Base-by-base conservation (phyloP, 371 early-diverging fungal genomes). In the Mucor lusitanicus region DNA sequence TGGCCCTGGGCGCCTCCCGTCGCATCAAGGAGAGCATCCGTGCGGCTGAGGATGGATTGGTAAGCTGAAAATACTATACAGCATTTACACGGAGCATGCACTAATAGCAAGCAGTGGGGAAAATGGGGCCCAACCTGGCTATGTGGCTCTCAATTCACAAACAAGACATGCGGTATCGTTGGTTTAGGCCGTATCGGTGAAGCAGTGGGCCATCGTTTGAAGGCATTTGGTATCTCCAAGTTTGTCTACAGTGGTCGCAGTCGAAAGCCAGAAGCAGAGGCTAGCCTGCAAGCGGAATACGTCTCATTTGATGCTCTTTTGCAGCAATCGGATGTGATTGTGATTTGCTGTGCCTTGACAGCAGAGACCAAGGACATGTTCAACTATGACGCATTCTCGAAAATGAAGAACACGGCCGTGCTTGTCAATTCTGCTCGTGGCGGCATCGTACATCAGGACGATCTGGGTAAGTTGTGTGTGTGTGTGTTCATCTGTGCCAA, bases 341-440 rank as follows among this genome's bases (percentile, higher is more conserved):
- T 88, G 67, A 84, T 92, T 1, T 87, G 92, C 69, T 92, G 93
- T 74, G 88, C 92, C 7, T 69, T 95, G 68, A 94, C 80, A 17
- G 74, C 78, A 13, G 78, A 86, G 44, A 95, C 97, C 1, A 70
- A 78, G 39, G 85, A 90, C n/a, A 72, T 95, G 84, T 89, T 96
- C 50, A 74, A 90, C 59, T 79, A 84, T 54, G 74, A 68, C 0
- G 83, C 86, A 0, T 92, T 95, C 70, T 67, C 69, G 1, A 72
- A 75, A 50, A 94, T 96, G 95, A 93, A 94, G 67, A 62, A 73
- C 2, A 69, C 76, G 5, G 86, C 89, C 35, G 88, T 85, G 84
- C 80, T 96, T 72, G 88, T 95, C 25, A 96, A 96, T 70, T 87
- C 89, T 3, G 90, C 95, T 0, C 82, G 97, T 23, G 97, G 95